These are phyloP conservation scores for Rhizopogon rudus DNA, from an alignment of 768 basidiomycete genomes.

Conservation along the genomic window DNA sequence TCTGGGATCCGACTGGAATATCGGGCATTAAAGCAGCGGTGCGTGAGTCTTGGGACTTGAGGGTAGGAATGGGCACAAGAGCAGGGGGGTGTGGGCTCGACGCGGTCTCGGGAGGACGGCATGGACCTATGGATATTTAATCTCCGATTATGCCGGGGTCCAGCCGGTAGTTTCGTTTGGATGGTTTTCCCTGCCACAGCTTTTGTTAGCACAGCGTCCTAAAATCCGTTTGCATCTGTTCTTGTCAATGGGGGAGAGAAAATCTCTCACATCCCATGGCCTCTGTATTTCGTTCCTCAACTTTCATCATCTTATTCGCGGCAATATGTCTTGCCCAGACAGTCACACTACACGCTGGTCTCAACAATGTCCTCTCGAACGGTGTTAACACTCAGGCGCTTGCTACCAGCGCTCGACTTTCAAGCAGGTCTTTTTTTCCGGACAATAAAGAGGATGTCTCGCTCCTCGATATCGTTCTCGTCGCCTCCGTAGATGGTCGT, in stretches of 20 bases:
- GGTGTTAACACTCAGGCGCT: conserved; percentile 9
- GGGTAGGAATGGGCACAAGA: not conserved
- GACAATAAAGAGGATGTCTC: conserved; percentile 42
- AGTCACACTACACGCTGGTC: conserved; percentile 20
- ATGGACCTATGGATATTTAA: not conserved
- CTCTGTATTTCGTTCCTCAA: conserved; percentile 19
- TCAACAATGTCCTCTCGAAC: conserved; percentile 24
- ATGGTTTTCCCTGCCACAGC: not conserved
- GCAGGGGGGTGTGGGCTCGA: not conserved
- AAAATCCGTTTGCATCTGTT: not conserved
- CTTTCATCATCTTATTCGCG: conserved; percentile 21
- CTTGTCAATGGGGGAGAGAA: conserved; percentile 22
- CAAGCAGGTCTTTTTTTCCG: conserved; percentile 4
- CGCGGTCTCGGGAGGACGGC: not conserved
- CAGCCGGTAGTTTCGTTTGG: not conserved
- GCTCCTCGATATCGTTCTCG: conserved; percentile 78
- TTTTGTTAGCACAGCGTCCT: not conserved
- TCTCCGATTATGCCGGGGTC: not conserved
- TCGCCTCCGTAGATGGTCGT: conserved; percentile 91
- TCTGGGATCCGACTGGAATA: conserved; percentile 68
- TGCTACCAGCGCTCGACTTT: conserved; percentile 14
- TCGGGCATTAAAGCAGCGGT: conserved; percentile 40
- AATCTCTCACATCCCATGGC: conserved; percentile 29
- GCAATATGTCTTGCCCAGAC: conserved; percentile 28
- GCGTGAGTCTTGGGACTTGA: not conserved